phyloP scores from a whole-genome alignment of 352 stramenopile genomes.

The Phytophthora sp. region DNA sequence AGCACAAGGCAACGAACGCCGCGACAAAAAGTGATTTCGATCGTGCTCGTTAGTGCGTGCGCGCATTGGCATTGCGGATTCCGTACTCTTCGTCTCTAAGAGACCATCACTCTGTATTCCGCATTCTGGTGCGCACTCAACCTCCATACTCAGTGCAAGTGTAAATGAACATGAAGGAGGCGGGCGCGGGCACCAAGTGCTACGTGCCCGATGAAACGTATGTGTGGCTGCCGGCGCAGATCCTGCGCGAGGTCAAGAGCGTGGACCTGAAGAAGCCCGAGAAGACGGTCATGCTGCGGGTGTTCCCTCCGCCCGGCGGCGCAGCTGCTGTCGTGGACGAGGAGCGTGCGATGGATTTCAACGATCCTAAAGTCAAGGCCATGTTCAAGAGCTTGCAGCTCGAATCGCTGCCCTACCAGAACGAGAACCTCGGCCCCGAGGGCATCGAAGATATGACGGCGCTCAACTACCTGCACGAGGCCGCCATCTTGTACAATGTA shows the following conservation, averaged over 20 bases:
- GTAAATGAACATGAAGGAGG: constrained; percentile 35
- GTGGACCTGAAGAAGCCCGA: constrained; percentile 57
- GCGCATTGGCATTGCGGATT: constrained; percentile 13
- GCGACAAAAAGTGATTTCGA: constrained; percentile 8
- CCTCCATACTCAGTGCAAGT: constrained; percentile 1
- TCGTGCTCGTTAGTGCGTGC: constrained; percentile 3
- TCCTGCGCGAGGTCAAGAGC: constrained; percentile 67
- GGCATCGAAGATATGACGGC: constrained; percentile 89
- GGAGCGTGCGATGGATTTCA: constrained; percentile 79
- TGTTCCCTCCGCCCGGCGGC: constrained; percentile 45
- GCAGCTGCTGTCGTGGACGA: constrained; percentile 25
- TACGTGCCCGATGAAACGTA: constrained; percentile 82
- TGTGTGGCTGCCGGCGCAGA: constrained; percentile 81
- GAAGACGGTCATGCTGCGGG: constrained; percentile 63
- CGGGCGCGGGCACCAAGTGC: constrained; percentile 68
- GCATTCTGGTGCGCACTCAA: not conserved
- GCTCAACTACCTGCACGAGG: constrained; percentile 91
- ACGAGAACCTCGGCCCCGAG: constrained; percentile 59
- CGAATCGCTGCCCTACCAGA: constrained; percentile 81
- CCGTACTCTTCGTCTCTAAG: not conserved
- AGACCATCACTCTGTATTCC: constrained; percentile 30
- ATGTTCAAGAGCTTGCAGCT: constrained; percentile 70
- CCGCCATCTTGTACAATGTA: constrained; percentile 93
- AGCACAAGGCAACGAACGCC: not conserved
- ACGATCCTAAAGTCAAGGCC: constrained; percentile 67